Evolutionary conservation across 352 stramenopile species (phyloP).

Genomic region (Phytophthora fragariae): DNA sequence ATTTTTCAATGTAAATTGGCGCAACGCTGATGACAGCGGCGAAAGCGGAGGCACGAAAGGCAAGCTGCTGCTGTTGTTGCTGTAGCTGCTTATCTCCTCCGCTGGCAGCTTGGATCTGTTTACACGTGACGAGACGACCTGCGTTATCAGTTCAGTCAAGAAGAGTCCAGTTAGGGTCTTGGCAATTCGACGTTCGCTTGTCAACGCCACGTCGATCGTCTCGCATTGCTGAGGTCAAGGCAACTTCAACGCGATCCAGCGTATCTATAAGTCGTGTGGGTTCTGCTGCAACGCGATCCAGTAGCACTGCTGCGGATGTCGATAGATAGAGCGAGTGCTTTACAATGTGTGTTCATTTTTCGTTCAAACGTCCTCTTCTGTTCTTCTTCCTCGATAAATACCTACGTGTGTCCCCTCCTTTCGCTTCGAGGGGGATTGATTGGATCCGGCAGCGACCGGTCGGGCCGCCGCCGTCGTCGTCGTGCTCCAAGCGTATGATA

Average conservation of each 20-base stretch:
- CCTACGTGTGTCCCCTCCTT: constrained; percentile 42
- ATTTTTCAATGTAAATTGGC: too few species aligned
- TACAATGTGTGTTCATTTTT: constrained; percentile 33
- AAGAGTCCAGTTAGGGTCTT: constrained; percentile 41
- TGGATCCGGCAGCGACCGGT: constrained; percentile 8
- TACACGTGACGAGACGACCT: constrained; percentile 3
- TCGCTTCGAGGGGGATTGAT: constrained; percentile 19
- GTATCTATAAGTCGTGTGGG: too few species aligned
- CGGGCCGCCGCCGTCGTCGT: constrained; percentile 9
- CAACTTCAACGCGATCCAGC: constrained; percentile 22
- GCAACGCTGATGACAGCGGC: not conserved
- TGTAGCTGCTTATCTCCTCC: not conserved
- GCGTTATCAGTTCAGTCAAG: constrained; percentile 45
- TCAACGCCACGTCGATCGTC: constrained; percentile 20
- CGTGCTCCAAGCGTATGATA: constrained; percentile 28
- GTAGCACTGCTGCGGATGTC: too few species aligned
- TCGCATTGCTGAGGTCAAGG: constrained; percentile 17
- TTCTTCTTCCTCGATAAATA: constrained; percentile 50
- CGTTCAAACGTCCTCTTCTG: constrained; percentile 11
- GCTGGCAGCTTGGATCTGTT: constrained; percentile 5
- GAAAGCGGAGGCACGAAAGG: not conserved
- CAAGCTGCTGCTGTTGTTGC: too few species aligned
- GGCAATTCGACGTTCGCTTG: constrained; percentile 24
- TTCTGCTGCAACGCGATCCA: not conserved
- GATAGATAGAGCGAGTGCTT: not conserved